Base-by-base conservation (phyloP, 345 rosid genomes). In the Geranium brycei region DNA sequence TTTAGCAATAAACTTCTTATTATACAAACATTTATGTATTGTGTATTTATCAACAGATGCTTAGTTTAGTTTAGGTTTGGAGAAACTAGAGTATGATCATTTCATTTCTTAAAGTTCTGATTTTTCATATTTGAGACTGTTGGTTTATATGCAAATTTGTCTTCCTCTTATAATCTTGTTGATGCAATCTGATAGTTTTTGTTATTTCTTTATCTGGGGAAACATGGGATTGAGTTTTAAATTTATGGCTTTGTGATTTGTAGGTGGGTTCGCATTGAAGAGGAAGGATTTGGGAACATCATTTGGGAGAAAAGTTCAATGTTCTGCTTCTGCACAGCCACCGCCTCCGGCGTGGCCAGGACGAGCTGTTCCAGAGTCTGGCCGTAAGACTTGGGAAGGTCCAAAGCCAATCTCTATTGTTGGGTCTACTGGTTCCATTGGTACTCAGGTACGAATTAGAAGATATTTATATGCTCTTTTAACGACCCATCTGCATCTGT, bases 281-380 rank as follows among this genome's bases (percentile, higher is more conserved):
- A 86, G 75, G 76, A 85, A 80, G 73, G 81, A 77, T 58, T 64
- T 66, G 64, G 59, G 80, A 68, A 77, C 66, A 47, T 3, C 53
- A 47, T 47, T 11, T 47, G 12, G 53, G 38, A 79, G 75, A 72
- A 85, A 80, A 69, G 71, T 90, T 16, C 80, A 78, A 64, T 90
- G 97, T 78, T 90, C 87, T 17, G 66, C 70, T 79, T 90, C 87
- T 17, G 66, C 70, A 62, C 83, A 80, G 66, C 77, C 75, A 38
- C 83, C 80, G 17, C 98, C 96, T 71, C 83, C 96, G 10, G 97
- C 99, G 15, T 93, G 99, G 99, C 95, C 97, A 3, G 97, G 99
- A 7, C 81, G 89, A 68, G 97, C 99, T 67, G 77, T 75, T 65
- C 85, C 81, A 0, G 96, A 90, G 67, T 60, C 81, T 0, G 89